Percentiles rank a stretch among this genome's conserved stretches.
These are phyloP conservation scores for Tetraselmis chui DNA, from an alignment of 139 green algal genomes.

Conservation along the genomic window DNA sequence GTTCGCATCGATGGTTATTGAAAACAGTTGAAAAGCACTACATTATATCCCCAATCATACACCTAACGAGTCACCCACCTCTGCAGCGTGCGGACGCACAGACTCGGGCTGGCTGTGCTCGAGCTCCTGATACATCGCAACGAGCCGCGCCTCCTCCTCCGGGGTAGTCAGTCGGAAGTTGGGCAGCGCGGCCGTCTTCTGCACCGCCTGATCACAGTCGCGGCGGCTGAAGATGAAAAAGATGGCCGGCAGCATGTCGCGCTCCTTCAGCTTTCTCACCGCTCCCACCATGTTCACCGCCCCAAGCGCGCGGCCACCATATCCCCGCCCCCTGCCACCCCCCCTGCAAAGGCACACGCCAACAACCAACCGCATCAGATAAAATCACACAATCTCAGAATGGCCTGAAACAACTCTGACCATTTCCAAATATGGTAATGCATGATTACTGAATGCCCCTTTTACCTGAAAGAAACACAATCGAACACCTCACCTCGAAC, in stretches of 20 bases:
- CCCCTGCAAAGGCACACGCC: too few species aligned
- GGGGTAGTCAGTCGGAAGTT: not conserved
- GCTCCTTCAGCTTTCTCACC: constrained; percentile 27
- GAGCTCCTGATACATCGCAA: constrained; percentile 47
- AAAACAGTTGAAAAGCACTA: too few species aligned
- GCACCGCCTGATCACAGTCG: constrained; percentile 56
- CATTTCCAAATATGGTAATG: too few species aligned
- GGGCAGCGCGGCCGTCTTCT: not conserved
- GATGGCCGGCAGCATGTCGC: constrained; percentile 80
- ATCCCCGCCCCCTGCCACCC: not conserved
- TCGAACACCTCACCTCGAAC: too few species aligned
- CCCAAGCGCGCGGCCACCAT: not conserved
- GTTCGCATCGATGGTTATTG: too few species aligned
- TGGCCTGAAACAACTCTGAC: too few species aligned
- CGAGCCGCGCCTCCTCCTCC: constrained; percentile 45
- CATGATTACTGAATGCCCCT: too few species aligned
- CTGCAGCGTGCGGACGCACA: constrained; percentile 29
- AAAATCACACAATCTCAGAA: too few species aligned
- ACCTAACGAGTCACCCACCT: too few species aligned
- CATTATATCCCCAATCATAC: too few species aligned
- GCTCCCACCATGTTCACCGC: constrained; percentile 5
- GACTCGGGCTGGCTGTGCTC: constrained; percentile 60
- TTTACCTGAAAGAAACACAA: too few species aligned
- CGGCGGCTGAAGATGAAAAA: constrained; percentile 84
- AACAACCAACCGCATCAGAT: too few species aligned